Evolutionary conservation across 2,329 filamentous ascomycete species (phyloP).

Genomic region (Aureobasidium sp.): DNA sequence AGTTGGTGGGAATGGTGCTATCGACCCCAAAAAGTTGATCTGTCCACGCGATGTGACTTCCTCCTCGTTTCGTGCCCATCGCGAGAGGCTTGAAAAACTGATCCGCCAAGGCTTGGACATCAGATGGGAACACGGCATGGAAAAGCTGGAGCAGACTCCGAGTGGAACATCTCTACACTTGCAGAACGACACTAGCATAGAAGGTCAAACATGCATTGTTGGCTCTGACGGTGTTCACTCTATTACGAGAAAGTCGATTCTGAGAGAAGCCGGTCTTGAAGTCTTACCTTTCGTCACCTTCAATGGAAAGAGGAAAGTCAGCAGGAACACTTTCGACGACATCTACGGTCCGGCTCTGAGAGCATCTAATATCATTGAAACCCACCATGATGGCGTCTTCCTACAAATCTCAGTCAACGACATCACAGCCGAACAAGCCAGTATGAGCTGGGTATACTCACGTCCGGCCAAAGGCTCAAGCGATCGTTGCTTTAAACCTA

Average conservation of each 20-base stretch:
- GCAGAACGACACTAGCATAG: constrained; percentile 16
- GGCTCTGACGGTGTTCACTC: constrained; percentile 37
- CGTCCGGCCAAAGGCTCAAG: constrained; percentile 24
- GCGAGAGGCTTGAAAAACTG: constrained; percentile 30
- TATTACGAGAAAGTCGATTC: constrained; percentile 24
- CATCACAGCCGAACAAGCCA: constrained; percentile 21
- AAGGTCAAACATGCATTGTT: constrained; percentile 24
- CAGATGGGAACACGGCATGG: constrained; percentile 27
- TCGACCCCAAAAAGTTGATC: constrained; percentile 14
- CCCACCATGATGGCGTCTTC: constrained; percentile 20
- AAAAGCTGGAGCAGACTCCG: constrained; percentile 12
- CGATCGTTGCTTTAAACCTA: constrained; percentile 32
- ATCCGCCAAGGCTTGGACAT: constrained; percentile 33
- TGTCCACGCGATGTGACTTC: constrained; percentile 2
- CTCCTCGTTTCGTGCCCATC: constrained; percentile 30
- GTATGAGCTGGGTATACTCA: constrained; percentile 36
- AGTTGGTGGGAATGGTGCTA: constrained; percentile 23
- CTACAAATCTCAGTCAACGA: constrained; percentile 32
- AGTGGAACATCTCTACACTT: constrained; percentile 9
- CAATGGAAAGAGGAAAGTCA: constrained; percentile 27
- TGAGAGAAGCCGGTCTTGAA: constrained; percentile 23
- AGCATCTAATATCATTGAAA: constrained; percentile 24
- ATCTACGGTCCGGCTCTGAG: constrained; percentile 18
- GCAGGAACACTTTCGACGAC: constrained; percentile 16
- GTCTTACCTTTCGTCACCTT: constrained; percentile 34